phyloP scores from a whole-genome alignment of 1,139 yeast genomes.

The Saccharomyces uvarum region DNA sequence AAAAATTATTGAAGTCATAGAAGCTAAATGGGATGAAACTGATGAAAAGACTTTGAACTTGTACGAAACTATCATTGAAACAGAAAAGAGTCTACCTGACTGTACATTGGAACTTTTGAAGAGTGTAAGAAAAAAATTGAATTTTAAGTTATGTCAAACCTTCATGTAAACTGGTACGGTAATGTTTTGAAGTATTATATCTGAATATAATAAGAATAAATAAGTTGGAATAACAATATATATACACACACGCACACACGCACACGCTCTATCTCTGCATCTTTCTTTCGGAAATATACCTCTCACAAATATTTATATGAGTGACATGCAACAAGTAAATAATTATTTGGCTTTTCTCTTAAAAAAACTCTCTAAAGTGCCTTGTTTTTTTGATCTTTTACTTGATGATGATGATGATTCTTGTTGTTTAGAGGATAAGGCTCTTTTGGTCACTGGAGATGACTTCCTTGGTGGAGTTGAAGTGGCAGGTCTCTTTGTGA shows the following conservation, averaged over 20 bases:
- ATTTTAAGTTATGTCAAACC: slow-evolving; percentile 27
- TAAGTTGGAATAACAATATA: neutral
- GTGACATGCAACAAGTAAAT: neutral
- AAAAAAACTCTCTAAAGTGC: slow-evolving; percentile 28
- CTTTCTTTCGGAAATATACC: neutral
- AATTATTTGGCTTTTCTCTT: slow-evolving; percentile 10
- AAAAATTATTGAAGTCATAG: slow-evolving; percentile 21
- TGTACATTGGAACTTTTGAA: slow-evolving; percentile 14
- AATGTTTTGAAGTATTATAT: neutral
- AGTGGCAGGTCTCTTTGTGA: slow-evolving; percentile 18
- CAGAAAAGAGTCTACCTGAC: slow-evolving; percentile 15
- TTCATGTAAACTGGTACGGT: slow-evolving; percentile 18
- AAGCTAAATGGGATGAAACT: slow-evolving; percentile 18
- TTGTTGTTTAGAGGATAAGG: slow-evolving; percentile 8
- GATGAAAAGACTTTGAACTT: slow-evolving; percentile 16
- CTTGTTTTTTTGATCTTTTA: slow-evolving; percentile 21
- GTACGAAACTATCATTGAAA: slow-evolving; percentile 11
- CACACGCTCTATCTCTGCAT: neutral
- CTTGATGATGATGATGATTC: slow-evolving; percentile 1
- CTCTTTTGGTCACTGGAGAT: slow-evolving; percentile 8
- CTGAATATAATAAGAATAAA: neutral
- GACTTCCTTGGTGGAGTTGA: slow-evolving; percentile 5
- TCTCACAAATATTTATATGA: neutral
- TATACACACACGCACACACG: neutral
- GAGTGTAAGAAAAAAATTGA: slow-evolving; percentile 20